Evolutionary conservation across 192 early-diverging fungal genomes (phyloP), one percentile per base, ranked within the genome.

Genomic region (Mortierella hygrophila): DNA sequence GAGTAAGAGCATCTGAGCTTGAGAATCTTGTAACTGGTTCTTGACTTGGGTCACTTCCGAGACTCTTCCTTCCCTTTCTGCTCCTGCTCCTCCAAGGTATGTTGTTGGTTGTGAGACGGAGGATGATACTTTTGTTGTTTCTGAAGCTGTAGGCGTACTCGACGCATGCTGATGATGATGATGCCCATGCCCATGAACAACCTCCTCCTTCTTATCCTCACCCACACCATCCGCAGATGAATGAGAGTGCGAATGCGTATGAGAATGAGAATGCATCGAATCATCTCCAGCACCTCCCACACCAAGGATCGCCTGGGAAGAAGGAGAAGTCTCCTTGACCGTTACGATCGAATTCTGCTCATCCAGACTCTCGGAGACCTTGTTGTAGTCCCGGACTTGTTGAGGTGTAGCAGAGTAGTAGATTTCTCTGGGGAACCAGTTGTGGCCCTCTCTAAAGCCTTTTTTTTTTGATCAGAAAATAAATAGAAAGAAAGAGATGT

Each of bases 391-490:
- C 32, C 72, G 76, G 20, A 69, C 60, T 26, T 82, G 38, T 38
- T 70, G 75, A 0, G 46, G 52, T 20, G 74, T 76, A 52, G 81
- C 74, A 11, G 75, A 72, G 44, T 82, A 82, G 38, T 76, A 82
- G n/a, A 82, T 76, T 15, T 68, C 41, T 16, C 46, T 41, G 2
- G 81, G 81, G 38, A 82, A 82, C 41, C 26, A 76, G 6, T 49
- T 38, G 11, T 65, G 69, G 13, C 26, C 20, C 16, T 82, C 40
- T 21, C 74, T n/a, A 44, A 72, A 82, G 57, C 75, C 79, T 74
- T 16, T 49, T 49, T n/a, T 49, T 49, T 49, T 49, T 6, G 40
- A 20, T 37, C 2, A 23, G 0, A 70, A 41, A 70, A 15, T 23
- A 54, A 54, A 54, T 21, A 23, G 18, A 35, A 1, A 35, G 52